These are phyloP conservation scores for Penicillium crustosum DNA, from an alignment of 2,329 filamentous ascomycete species.

Conservation along the genomic window DNA sequence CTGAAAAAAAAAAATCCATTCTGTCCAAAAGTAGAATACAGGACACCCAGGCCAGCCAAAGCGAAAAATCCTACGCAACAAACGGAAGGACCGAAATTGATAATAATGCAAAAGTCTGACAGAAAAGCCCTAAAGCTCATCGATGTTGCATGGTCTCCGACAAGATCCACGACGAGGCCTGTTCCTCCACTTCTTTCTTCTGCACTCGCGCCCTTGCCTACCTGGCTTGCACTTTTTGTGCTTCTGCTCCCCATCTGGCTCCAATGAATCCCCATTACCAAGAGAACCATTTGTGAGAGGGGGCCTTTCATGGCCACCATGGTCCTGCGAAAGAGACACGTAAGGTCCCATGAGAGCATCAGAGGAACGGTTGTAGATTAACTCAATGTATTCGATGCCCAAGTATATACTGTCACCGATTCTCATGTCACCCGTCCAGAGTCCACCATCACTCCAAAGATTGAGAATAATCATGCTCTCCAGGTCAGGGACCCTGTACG, in stretches of 20 bases:
- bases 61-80: not conserved
- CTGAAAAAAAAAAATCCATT: not conserved
- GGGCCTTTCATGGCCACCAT: slow-evolving; percentile 15
- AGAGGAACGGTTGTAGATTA: slow-evolving; percentile 40
- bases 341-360: slow-evolving; percentile 3
- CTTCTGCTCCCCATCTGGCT: not conserved
- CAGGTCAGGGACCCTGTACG: slow-evolving; percentile 38
- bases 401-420: slow-evolving; percentile 39
- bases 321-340: slow-evolving; percentile 11
- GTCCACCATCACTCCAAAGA: slow-evolving; percentile 46
- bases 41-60: not conserved
- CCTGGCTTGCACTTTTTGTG: slow-evolving; percentile 5
- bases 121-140: not conserved
- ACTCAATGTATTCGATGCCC: slow-evolving; percentile 45
- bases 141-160: slow-evolving; percentile 5
- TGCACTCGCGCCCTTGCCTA: slow-evolving; percentile 5
- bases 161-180: slow-evolving; percentile 1
- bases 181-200: slow-evolving; percentile 4
- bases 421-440: slow-evolving; percentile 44
- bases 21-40: not conserved
- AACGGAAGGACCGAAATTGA: not conserved
- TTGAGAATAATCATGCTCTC: slow-evolving; percentile 43
- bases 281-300: not conserved
- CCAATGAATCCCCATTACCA: not conserved
- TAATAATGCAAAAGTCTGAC: not conserved